Base-by-base conservation (phyloP, 2,329 filamentous ascomycete genomes). In the Penicillium sp. region DNA sequence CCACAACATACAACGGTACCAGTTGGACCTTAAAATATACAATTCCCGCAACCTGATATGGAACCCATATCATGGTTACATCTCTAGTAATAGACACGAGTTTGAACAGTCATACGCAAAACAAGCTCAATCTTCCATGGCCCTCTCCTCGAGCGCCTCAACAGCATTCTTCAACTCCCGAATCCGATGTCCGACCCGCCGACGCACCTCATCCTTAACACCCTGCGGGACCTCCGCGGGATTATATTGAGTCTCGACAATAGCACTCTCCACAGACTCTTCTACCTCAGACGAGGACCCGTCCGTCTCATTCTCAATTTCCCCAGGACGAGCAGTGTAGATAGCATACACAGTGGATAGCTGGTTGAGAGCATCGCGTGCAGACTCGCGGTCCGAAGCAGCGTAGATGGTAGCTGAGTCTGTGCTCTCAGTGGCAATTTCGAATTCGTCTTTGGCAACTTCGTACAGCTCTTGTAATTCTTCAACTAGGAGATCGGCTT, bases 391-490 rank as follows among this genome's bases (percentile, higher is more conserved):
- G 60, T 81, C 79, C 0, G 73, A 78, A 11, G 72, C 72, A 1
- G 77, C 78, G 65, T 80, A 81, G 53, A 78, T 75, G 2, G 77
- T 77, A 1, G 73, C 68, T 31, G 68, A 69, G 40, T 78, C 73
- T 1, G 78, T 80, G 59, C 77, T 78, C 53, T 81, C 78, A 0
- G 73, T 73, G 4, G 78, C 78, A 59, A 81, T 80, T 67, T 81
- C 78, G 55, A 80, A 78, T 64, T 81, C 78, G 61, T 81, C 78
- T 57, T 74, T 73, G 4, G 78, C 77, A 0, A 74, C 74, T 54
- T 76, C 74, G 60, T 69, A 75, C 60, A 75, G 63, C 47, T 75
- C 73, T 61, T 75, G 70, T 3, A 75, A 31, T 55, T 75, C 73
- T 29, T 74, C 72, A 46, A 75, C 70, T 15, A 75, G 63, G 5